Evolutionary conservation across 495 filamentous ascomycete species (phyloP), one percentile per base, ranked within the genome.

Genomic region (Emericellopsis terricola): DNA sequence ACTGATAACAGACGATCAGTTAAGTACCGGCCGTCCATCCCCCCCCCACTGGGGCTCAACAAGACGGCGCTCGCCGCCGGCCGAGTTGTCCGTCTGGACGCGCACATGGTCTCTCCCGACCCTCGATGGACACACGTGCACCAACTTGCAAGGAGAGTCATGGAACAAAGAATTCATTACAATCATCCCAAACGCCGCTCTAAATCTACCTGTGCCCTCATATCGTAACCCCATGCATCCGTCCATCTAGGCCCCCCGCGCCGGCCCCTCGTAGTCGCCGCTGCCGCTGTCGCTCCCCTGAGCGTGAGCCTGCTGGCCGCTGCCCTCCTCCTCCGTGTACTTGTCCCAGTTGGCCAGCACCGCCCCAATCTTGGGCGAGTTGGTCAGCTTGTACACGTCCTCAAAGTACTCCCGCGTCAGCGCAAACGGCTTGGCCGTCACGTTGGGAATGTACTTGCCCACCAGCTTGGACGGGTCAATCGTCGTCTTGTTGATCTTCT

Each of bases 381-480:
- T 94, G 4, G 89, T 97, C 43, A 97, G 62, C 23, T 68, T 67
- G 59, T 94, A 94, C 16, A 97, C 89, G 48, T 96, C 87, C 65
- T 97, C 86, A 54, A 97, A 97, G 61, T 97, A 97, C 56, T 94
- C 91, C 66, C 91, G 94, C 14, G 81, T 86, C 30, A 97, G 67
- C 51, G 89, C 80, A 53, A 97, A 97, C 11, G 89, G 89, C 48
- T 74, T 73, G 20, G 89, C 89, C 11, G 89, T 97, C 33, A 97
- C 89, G 53, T 97, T 97, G 42, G 89, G 89, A 39, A 97, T 94
- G 62, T 97, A 97, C 64, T 97, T 97, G 37, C 89, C 91, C 43
- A 97, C 60, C 44, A 97, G 58, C 62, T 96, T 97, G 60, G 78
- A 74, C 11, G 89, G 89, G 48, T 97, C 89, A 51, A 97, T 96